A percentile compares a stretch with the other conserved stretches of the same genome.
phyloP scores from a whole-genome alignment of 345 rosid species.

The Gossypium rotundifolium region DNA sequence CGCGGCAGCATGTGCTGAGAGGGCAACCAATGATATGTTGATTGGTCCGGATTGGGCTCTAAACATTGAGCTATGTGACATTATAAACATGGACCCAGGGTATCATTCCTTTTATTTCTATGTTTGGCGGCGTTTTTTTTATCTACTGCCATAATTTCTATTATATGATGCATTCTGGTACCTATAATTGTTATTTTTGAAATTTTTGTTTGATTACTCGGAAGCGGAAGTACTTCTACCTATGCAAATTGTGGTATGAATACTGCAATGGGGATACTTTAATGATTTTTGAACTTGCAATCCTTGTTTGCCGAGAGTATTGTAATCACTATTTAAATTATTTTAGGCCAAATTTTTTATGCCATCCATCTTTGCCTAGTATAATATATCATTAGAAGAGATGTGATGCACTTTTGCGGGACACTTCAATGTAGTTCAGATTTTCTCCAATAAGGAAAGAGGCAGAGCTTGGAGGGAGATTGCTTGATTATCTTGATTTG shows the following conservation, averaged over 20 bases:
- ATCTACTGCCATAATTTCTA: neutral
- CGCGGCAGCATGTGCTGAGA: constrained; percentile 86
- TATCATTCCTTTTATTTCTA: constrained; percentile 25
- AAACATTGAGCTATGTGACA: constrained; percentile 86
- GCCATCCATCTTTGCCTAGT: neutral
- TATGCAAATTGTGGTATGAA: neutral
- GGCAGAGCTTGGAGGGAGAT: neutral
- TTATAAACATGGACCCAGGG: constrained; percentile 88
- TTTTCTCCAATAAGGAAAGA: neutral
- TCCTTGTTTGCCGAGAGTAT: neutral
- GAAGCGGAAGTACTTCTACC: neutral
- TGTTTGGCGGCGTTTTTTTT: neutral
- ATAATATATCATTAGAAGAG: neutral
- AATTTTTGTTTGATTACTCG: neutral
- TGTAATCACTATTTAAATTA: neutral
- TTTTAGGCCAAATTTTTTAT: neutral
- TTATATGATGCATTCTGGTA: neutral
- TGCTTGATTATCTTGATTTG: neutral
- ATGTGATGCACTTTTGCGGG: neutral
- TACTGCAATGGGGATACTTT: neutral
- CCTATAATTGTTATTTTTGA: neutral
- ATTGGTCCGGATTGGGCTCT: constrained; percentile 97
- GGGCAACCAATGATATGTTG: constrained; percentile 87
- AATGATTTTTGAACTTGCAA: neutral
- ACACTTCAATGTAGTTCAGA: neutral